These are phyloP conservation scores for Tolypocladium guangdongense DNA, from an alignment of 2,329 filamentous ascomycete species.

Conservation along the genomic window DNA sequence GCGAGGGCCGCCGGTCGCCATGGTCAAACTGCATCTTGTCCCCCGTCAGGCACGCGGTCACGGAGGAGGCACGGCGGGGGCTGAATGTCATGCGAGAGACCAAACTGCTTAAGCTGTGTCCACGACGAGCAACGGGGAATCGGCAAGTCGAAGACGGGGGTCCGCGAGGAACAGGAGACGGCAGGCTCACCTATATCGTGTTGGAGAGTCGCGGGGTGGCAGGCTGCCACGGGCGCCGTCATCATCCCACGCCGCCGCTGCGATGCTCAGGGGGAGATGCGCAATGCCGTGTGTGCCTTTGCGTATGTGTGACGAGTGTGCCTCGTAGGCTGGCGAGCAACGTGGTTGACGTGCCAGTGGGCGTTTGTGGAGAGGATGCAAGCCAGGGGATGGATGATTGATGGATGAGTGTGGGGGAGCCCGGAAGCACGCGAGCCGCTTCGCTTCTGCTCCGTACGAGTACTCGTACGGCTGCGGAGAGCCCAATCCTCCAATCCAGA, in stretches of 20 bases:
- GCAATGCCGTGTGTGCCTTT: constrained; percentile 3
- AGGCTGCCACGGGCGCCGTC: background rate
- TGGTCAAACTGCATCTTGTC: constrained; percentile 15
- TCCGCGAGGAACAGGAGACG: background rate
- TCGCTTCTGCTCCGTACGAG: no score
- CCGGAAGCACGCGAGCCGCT: no score
- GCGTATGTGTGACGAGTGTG: constrained; percentile 4
- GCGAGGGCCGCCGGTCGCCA: constrained; percentile 14
- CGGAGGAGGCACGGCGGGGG: background rate
- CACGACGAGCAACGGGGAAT: background rate
- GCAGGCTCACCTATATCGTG: constrained; percentile 1
- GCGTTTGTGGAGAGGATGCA: background rate
- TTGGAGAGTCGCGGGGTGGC: constrained; percentile 1
- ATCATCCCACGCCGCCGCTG: background rate
- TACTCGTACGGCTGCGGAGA: no score
- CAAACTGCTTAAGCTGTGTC: background rate
- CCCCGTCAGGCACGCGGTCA: background rate
- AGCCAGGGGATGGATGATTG: no score
- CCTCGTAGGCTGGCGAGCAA: background rate
- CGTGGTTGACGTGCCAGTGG: background rate
- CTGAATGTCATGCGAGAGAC: background rate
- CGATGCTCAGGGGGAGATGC: background rate
- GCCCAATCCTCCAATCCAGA: no score
- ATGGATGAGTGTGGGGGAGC: no score
- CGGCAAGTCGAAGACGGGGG: background rate